Evolutionary conservation across 2,329 filamentous ascomycete species (phyloP), one percentile per base, ranked within the genome.

Genomic region (Coniochaeta sp.): DNA sequence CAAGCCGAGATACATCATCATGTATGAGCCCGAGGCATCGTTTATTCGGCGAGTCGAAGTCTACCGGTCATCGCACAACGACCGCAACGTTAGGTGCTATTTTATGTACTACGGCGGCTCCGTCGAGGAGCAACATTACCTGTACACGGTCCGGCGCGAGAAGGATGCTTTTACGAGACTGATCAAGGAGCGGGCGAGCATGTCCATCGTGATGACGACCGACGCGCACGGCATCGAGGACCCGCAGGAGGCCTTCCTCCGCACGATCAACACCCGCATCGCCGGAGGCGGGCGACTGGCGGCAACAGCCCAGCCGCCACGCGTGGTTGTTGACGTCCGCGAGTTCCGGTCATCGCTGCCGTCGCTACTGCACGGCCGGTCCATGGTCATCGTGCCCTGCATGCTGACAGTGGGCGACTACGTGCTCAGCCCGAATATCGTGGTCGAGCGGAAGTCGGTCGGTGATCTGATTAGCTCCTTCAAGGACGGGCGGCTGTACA

Each of bases 361-460:
- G 0, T 96, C 92, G 1, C 82, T 99, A 4, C 81, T 98, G 2
- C 93, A 99, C 72, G 95, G 90, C 1, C 89, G 91, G 58, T 90
- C 86, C 67, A 93, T 97, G 79, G 80, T 92, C 36, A 87, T 98
- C 50, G 88, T 98, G 0, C 95, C 95, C 1, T 97, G 93, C 74
- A 96, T 96, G 85, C 79, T 99, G 62, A 99, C 93, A 0, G 93
- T 99, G 0, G 95, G 91, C 64, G 95, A 99, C 76, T 99, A 99
- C 74, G 88, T 99, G 62, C 81, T 99, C 47, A 95, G 91, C 1
- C 93, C 93, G 1, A 84, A 87, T 65, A 95, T 98, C 65, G 96
- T 92, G 74, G 84, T 99, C 34, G 95, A 99, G 77, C 90, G 95
- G 55, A 99, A 99, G 76, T 96, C 90, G 28, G 83, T 99, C 69